phyloP scores from a whole-genome alignment of 2,329 filamentous ascomycete genomes.

The Fusarium piperis region DNA sequence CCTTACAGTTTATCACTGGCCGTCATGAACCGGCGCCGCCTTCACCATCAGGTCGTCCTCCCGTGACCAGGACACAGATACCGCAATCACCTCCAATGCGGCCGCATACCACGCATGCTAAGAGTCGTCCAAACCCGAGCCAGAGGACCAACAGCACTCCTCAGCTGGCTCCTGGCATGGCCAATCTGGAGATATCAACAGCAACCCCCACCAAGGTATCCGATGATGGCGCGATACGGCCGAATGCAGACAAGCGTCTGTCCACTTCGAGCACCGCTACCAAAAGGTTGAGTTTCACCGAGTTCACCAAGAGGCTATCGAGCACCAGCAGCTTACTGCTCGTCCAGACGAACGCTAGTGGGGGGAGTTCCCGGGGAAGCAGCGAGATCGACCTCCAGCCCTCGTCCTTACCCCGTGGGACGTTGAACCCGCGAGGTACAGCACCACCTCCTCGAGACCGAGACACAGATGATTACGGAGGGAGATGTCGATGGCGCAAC shows the following conservation, averaged over 20 bases:
- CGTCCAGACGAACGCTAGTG: slow-evolving; percentile 65
- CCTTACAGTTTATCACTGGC: slow-evolving; percentile 61
- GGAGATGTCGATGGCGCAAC: slow-evolving; percentile 64
- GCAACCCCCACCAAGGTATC: slow-evolving; percentile 40
- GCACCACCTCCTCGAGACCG: slow-evolving; percentile 46
- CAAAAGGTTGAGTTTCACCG: slow-evolving; percentile 69
- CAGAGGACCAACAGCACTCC: slow-evolving; percentile 61
- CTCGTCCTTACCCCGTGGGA: slow-evolving; percentile 47
- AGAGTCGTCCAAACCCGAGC: slow-evolving; percentile 54
- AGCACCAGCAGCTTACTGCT: slow-evolving; percentile 69
- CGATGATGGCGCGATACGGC: slow-evolving; percentile 48
- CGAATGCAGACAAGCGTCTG: slow-evolving; percentile 57
- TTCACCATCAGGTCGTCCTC: slow-evolving; percentile 47
- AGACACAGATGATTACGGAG: slow-evolving; percentile 50
- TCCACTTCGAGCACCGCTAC: slow-evolving; percentile 65
- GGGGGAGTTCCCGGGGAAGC: slow-evolving; percentile 59
- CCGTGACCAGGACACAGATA: slow-evolving; percentile 40
- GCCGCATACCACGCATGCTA: slow-evolving; percentile 65
- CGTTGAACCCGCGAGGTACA: slow-evolving; percentile 56
- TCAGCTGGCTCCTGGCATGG: slow-evolving; percentile 50
- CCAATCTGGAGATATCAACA: slow-evolving; percentile 34
- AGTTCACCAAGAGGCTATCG: slow-evolving; percentile 68
- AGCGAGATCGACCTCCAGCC: slow-evolving; percentile 55
- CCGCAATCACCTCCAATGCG: slow-evolving; percentile 47
- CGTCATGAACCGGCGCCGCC: slow-evolving; percentile 50